Evolutionary conservation across 2,329 filamentous ascomycete genomes (phyloP).

Genomic region (Exophiala sideris): DNA sequence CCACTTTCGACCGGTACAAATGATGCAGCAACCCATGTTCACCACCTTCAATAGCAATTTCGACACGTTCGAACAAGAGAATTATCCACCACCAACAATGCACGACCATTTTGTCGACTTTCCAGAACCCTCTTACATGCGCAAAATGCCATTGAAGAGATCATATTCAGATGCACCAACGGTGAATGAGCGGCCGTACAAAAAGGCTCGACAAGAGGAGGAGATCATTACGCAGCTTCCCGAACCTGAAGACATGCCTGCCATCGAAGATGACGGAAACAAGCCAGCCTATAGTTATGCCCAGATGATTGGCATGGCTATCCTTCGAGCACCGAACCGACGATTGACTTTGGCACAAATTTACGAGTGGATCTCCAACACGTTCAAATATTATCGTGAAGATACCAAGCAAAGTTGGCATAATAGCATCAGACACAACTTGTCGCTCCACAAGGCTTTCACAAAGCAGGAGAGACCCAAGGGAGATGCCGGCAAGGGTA

Average conservation of each 20-base stretch:
- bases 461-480: constrained; percentile 94
- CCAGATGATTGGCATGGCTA: constrained; percentile 93
- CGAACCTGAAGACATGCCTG: constrained; percentile 73
- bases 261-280: constrained; percentile 75
- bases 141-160: constrained; percentile 53
- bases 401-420: constrained; percentile 81
- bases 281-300: constrained; percentile 95
- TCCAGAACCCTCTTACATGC: constrained; percentile 44
- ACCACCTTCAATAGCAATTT: constrained; percentile 46
- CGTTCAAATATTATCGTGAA: constrained; percentile 80
- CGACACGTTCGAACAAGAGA: constrained; percentile 47
- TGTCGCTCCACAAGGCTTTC: constrained; percentile 95
- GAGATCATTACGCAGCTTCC: constrained; percentile 54
- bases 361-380: constrained; percentile 99
- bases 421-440: constrained; percentile 97
- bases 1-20: constrained; percentile 36
- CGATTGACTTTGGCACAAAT: constrained; percentile 90
- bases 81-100: constrained; percentile 41
- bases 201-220: constrained; percentile 65
- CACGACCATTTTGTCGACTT: constrained; percentile 48
- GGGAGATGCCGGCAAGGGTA: constrained; percentile 94
- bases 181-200: constrained; percentile 65
- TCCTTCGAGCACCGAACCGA: constrained; percentile 77
- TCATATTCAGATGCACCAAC: constrained; percentile 69
- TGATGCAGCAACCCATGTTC: constrained; percentile 45